Conservation (phyloP, 371 early-diverging fungal species). For the Dichotomocladium elegans region DNA sequence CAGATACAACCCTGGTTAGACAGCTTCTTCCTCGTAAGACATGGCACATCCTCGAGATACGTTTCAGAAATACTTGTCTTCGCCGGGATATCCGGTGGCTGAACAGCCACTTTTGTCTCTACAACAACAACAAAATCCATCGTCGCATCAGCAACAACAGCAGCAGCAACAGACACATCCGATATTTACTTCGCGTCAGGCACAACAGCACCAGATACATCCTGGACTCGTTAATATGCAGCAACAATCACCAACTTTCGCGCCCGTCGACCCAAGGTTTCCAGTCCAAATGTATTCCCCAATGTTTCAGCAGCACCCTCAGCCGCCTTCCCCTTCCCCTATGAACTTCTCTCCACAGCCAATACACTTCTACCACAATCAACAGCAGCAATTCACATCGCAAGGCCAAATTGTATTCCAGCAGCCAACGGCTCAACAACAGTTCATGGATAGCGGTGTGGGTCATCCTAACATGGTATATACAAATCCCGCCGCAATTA, state of each 20-base stretch:
- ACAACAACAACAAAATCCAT: constrained; percentile 8
- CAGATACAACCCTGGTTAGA: no score
- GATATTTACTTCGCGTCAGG: no score
- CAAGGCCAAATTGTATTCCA: constrained; percentile 9
- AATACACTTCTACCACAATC: constrained; percentile 13
- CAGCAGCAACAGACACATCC: constrained; percentile 14
- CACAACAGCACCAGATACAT: constrained; percentile 17
- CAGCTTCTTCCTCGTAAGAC: not conserved
- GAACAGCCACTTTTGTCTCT: constrained; percentile 4
- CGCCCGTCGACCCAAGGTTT: constrained; percentile 4
- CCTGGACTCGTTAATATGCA: constrained; percentile 13
- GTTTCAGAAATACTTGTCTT: constrained; percentile 18
- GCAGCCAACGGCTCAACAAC: constrained; percentile 5
- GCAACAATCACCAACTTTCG: not conserved
- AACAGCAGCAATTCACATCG: constrained; percentile 8
- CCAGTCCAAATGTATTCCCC: constrained; percentile 16
- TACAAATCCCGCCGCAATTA: constrained; percentile 14
- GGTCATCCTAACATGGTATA: constrained; percentile 22
- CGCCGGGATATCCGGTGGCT: constrained; percentile 16
- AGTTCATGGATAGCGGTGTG: constrained; percentile 3
- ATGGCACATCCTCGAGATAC: constrained; percentile 23
- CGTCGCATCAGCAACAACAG: constrained; percentile 9
- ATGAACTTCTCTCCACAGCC: constrained; percentile 21
- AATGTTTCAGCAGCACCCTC: constrained; percentile 14
- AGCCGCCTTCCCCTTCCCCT: constrained; percentile 12